Evolutionary conservation across 768 basidiomycete species (phyloP).

Genomic region (Mycena chlorophos): DNA sequence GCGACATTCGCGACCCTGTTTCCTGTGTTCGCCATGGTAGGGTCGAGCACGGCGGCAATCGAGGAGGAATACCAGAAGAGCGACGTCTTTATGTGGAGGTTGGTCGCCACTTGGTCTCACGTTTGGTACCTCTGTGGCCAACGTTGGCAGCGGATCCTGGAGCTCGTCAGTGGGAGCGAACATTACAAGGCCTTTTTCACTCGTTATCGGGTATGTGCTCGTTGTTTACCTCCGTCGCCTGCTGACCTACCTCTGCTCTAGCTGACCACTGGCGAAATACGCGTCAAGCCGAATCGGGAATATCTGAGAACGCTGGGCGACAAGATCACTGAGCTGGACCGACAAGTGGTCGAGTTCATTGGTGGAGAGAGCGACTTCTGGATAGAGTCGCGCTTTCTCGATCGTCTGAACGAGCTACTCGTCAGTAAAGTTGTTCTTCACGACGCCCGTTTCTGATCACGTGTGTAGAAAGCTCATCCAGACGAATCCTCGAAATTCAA

Average conservation of each 20-base stretch:
- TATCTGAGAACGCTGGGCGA: conserved; percentile 6
- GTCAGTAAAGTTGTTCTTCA: background rate
- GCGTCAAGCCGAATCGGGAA: conserved; percentile 9
- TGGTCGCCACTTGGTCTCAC: conserved; percentile 4
- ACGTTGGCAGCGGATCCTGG: conserved; percentile 9
- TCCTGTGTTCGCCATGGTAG: conserved; percentile 7
- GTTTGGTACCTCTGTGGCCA: conserved; percentile 5
- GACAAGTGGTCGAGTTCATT: conserved; percentile 3
- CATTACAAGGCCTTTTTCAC: conserved; percentile 19
- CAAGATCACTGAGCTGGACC: conserved; percentile 4
- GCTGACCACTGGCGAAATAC: background rate
- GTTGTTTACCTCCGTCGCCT: background rate
- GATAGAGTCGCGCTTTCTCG: background rate
- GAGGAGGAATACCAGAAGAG: conserved; percentile 18
- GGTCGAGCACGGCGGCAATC: conserved; percentile 12
- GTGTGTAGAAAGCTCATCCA: conserved; percentile 7
- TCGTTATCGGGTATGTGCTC: conserved; percentile 14
- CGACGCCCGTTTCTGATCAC: background rate
- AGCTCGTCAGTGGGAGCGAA: conserved; percentile 12
- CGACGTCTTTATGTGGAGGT: conserved; percentile 16
- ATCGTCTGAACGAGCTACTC: conserved; percentile 7
- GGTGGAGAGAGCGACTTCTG: conserved; percentile 1
- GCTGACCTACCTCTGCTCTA: background rate
- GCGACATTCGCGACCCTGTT: conserved; percentile 8
- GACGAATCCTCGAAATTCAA: conserved; percentile 17